Evolutionary conservation across 2,329 filamentous ascomycete genomes (phyloP).

Genomic region (Teratosphaeria epicoccoides): DNA sequence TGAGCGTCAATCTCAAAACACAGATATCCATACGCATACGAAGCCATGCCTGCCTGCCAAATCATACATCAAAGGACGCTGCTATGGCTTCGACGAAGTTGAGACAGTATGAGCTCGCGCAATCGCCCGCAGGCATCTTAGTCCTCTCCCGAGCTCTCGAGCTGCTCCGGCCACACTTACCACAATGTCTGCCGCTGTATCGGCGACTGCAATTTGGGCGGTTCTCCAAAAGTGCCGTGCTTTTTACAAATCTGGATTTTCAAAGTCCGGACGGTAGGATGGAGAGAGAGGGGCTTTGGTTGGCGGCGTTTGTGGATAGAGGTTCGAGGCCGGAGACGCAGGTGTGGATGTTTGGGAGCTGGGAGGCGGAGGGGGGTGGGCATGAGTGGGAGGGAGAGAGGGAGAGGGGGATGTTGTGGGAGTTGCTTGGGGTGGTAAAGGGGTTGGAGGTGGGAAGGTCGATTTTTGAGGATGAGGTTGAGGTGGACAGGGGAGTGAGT

Average conservation of each 20-base stretch:
- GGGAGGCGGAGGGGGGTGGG: slow-evolving; percentile 13
- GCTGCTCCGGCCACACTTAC: slow-evolving; percentile 43
- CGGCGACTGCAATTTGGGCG: slow-evolving; percentile 52
- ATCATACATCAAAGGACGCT: background rate
- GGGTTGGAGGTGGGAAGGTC: slow-evolving; percentile 1
- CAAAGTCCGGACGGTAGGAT: no score
- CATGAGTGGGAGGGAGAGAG: background rate
- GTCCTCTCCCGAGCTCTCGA: slow-evolving; percentile 19
- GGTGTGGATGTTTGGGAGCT: slow-evolving; percentile 46
- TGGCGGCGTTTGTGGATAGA: slow-evolving; percentile 53
- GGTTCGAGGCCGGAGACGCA: slow-evolving; percentile 53
- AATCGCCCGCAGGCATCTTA: background rate
- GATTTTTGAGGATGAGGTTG: slow-evolving; percentile 9
- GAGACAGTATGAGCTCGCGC: background rate
- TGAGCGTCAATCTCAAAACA: background rate
- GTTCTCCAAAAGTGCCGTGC: slow-evolving; percentile 31
- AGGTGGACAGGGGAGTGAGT: slow-evolving; percentile 9
- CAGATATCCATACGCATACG: background rate
- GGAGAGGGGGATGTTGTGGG: slow-evolving; percentile 7
- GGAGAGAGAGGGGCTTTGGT: slow-evolving; percentile 16
- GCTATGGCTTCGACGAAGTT: background rate
- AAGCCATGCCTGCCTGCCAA: background rate
- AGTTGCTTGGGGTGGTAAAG: slow-evolving; percentile 9
- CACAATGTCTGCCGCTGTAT: slow-evolving; percentile 49
- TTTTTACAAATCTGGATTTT: slow-evolving; percentile 27